Evolutionary conservation across 352 stramenopile genomes (phyloP).

Genomic region (Globisporangium camurandrum): DNA sequence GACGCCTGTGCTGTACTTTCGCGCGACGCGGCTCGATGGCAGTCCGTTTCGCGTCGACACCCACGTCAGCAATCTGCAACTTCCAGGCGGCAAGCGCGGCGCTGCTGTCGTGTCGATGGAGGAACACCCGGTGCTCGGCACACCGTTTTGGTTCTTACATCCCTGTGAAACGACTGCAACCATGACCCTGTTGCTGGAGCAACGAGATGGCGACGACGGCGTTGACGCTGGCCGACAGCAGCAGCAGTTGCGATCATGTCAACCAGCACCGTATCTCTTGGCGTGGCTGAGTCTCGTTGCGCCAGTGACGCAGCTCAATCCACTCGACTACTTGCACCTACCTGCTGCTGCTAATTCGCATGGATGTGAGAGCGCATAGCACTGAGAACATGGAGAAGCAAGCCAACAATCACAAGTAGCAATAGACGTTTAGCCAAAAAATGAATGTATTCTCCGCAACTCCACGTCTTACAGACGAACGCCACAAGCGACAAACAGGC

Average conservation of each 20-base stretch:
- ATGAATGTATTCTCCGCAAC: constrained; percentile 15
- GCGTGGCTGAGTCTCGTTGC: constrained; percentile 76
- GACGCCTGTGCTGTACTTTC: constrained; percentile 71
- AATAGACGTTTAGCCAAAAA: constrained; percentile 10
- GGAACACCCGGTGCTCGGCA: constrained; percentile 56
- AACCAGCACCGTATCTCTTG: constrained; percentile 33
- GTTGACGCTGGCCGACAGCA: too few species aligned
- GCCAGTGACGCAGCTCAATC: constrained; percentile 38
- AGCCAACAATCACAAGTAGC: neutral
- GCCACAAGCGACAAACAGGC: too few species aligned
- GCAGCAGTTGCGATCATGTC: neutral
- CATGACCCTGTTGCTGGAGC: constrained; percentile 51
- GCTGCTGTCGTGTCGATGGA: constrained; percentile 50
- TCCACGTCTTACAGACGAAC: neutral
- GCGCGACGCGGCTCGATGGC: constrained; percentile 28
- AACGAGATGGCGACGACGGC: too few species aligned
- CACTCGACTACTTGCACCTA: too few species aligned
- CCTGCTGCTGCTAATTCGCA: too few species aligned
- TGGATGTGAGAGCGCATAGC: too few species aligned
- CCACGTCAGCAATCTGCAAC: constrained; percentile 19
- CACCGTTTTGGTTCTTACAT: constrained; percentile 67
- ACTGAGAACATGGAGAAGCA: too few species aligned
- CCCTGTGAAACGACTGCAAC: constrained; percentile 66
- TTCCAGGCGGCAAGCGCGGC: constrained; percentile 27
- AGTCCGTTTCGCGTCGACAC: constrained; percentile 14